These are phyloP conservation scores for Acarospora socialis DNA, from an alignment of 2,329 filamentous ascomycete genomes.

Conservation along the genomic window DNA sequence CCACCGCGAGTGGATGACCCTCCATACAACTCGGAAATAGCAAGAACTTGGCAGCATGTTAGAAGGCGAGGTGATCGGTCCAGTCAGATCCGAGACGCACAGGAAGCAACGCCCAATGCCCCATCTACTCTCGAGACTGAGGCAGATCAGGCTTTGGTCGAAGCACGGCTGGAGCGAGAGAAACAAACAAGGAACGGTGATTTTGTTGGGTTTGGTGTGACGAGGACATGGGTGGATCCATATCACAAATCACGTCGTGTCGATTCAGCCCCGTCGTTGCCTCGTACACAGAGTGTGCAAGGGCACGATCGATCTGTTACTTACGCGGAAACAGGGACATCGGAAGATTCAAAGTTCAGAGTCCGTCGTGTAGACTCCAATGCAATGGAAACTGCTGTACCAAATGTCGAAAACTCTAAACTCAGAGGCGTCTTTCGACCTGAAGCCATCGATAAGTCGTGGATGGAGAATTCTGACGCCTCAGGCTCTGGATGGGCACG, in stretches of 20 bases:
- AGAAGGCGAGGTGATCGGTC: background rate
- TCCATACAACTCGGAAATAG: background rate
- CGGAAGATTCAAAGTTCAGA: background rate
- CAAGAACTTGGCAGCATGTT: background rate
- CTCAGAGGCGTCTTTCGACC: too few species aligned
- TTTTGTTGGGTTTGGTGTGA: slow-evolving; percentile 5
- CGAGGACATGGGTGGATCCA: background rate
- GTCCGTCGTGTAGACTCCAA: background rate
- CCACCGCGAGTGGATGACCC: too few species aligned
- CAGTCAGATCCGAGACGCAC: background rate
- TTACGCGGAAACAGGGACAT: background rate
- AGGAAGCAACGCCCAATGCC: background rate
- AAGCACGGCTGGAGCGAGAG: slow-evolving; percentile 2
- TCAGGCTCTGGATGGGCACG: too few species aligned
- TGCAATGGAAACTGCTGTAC: too few species aligned
- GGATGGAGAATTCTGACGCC: too few species aligned
- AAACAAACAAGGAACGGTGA: slow-evolving; percentile 6
- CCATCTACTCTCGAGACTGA: slow-evolving; percentile 1
- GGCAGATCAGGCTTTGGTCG: slow-evolving; percentile 2
- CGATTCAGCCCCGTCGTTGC: too few species aligned
- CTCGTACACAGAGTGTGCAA: too few species aligned
- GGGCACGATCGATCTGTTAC: background rate
- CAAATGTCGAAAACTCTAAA: too few species aligned
- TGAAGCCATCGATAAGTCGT: too few species aligned
- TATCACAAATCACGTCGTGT: background rate